Evolutionary conservation across 2,329 filamentous ascomycete species (phyloP).

Genomic region (Raffaelea ambrosiae): DNA sequence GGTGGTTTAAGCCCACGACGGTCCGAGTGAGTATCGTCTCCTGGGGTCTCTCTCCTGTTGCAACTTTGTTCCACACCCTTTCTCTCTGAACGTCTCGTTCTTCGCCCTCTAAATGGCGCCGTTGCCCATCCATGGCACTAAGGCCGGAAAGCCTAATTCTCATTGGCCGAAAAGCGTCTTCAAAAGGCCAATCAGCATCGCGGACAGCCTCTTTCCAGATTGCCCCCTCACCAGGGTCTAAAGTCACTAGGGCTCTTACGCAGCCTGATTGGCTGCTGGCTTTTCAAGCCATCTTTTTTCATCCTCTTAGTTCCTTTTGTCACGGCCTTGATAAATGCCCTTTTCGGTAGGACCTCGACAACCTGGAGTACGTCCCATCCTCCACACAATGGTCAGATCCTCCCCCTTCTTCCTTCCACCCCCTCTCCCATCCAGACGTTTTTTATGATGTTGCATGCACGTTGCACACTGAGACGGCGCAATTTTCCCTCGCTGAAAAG

Average conservation of each 20-base stretch:
- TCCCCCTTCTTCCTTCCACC: background rate
- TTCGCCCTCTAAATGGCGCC: constrained; percentile 2
- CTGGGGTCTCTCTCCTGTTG: background rate
- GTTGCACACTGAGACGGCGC: background rate
- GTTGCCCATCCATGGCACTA: constrained; percentile 4
- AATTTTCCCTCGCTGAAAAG: no score
- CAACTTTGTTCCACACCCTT: background rate
- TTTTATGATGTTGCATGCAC: background rate
- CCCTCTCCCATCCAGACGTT: no score
- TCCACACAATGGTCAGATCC: background rate
- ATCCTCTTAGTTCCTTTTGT: background rate
- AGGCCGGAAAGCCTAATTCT: background rate
- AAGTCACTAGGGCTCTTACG: constrained; percentile 8
- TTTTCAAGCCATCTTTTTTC: constrained; percentile 2
- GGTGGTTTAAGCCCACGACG: no score
- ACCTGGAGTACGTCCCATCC: no score
- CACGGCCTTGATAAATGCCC: background rate
- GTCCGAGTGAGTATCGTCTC: background rate
- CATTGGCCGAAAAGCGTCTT: constrained; percentile 8
- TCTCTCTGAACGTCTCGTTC: background rate
- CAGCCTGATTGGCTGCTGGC: constrained; percentile 7
- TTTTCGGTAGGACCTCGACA: no score
- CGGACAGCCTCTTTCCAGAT: background rate
- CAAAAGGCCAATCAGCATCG: constrained; percentile 6
- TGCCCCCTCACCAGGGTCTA: constrained; percentile 5